phyloP scores from a whole-genome alignment of 2,329 filamentous ascomycete species.

The Westerdykella ornata region DNA sequence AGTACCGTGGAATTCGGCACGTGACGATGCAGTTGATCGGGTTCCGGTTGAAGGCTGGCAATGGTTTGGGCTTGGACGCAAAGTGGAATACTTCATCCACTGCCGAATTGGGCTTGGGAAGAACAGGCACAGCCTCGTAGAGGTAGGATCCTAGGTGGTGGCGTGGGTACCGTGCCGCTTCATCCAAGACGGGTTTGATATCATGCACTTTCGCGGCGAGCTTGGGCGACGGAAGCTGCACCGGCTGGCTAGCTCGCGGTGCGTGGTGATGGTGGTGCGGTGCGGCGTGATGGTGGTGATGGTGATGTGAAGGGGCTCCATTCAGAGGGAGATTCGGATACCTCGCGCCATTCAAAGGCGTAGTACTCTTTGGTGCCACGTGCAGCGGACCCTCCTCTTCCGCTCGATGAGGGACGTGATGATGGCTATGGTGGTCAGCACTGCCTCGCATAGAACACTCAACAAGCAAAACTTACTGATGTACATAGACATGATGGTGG shows the following conservation, averaged over 20 bases:
- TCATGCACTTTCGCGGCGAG: conserved; percentile 58
- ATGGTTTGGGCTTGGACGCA: conserved; percentile 57
- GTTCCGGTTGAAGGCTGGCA: conserved; percentile 70
- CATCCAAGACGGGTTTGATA: conserved; percentile 56
- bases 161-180: conserved; percentile 62
- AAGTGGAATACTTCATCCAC: conserved; percentile 52
- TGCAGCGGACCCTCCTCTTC: conserved; percentile 44
- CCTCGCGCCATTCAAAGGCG: conserved; percentile 16
- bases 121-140: conserved; percentile 62
- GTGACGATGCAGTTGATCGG: conserved; percentile 82
- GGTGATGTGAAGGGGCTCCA: conserved; percentile 29
- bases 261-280: conserved; percentile 34
- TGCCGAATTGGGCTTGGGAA: conserved; percentile 38
- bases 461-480: conserved; percentile 42
- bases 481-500: conserved; percentile 49
- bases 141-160: conserved; percentile 78
- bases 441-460: not conserved
- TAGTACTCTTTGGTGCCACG: conserved; percentile 8
- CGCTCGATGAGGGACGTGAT: conserved; percentile 50
- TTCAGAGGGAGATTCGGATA: conserved; percentile 27
- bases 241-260: conserved; percentile 20
- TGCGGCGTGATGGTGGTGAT: conserved; percentile 36
- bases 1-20: conserved; percentile 74
- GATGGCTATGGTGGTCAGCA: conserved; percentile 34
- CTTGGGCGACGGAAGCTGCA: conserved; percentile 42